phyloP scores from a whole-genome alignment of 2,329 filamentous ascomycete species.

The Aspergillus niger region DNA sequence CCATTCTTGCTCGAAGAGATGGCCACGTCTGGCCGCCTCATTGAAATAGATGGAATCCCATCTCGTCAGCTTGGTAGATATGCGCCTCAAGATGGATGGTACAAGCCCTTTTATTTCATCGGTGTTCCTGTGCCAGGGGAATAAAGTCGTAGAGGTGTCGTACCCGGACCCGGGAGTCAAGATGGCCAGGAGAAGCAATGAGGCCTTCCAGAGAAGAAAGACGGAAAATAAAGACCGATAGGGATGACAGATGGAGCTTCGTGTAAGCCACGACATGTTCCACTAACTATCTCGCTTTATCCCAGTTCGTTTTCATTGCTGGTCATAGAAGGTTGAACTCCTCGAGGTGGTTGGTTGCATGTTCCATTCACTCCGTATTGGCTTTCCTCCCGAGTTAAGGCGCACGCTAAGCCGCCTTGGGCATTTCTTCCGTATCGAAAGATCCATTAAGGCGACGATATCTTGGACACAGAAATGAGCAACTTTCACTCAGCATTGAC shows the following conservation, averaged over 20 bases:
- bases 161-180: slow-evolving; percentile 11
- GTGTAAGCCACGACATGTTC: not conserved
- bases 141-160: slow-evolving; percentile 12
- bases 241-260: not conserved
- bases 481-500: not conserved
- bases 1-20: slow-evolving; percentile 16
- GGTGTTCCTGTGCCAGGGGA: not conserved
- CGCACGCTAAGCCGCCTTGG: not conserved
- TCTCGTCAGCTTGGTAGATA: slow-evolving; percentile 8
- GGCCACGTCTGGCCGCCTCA: slow-evolving; percentile 7
- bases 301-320: not conserved
- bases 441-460: not conserved
- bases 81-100: not conserved
- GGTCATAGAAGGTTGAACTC: no score
- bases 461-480: not conserved
- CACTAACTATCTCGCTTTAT: not conserved
- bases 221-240: not conserved
- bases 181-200: slow-evolving; percentile 4
- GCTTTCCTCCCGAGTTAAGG: no score
- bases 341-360: no score
- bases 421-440: not conserved
- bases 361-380: not conserved
- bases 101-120: not conserved
- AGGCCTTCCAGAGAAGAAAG: slow-evolving; percentile 7
- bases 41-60: slow-evolving; percentile 15